Evolutionary conservation across 1,284 basidiomycete species (phyloP), one percentile per base, ranked within the genome.

Genomic region (Pseudozyma sp.): DNA sequence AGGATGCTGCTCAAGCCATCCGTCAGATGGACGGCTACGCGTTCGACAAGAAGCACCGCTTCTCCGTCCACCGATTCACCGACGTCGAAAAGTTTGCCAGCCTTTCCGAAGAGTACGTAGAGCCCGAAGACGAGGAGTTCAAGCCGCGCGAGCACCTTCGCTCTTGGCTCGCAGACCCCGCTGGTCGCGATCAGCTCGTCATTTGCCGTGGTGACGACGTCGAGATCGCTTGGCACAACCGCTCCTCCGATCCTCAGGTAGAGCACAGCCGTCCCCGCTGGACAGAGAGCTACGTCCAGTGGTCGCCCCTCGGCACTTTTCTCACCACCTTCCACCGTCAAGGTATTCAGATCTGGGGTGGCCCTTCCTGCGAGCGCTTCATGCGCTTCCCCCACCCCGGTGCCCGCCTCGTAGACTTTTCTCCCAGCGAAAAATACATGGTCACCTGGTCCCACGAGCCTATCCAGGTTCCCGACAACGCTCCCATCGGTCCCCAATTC

Each of bases 401-500:
- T 66, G 94, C 96, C 79, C 94, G 95, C 85, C 88, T 99, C 48
- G 91, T 99, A 82, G 95, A 98, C 86, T 99, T 99, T 86, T 98
- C 95, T 31, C 95, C 97, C 6, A 93, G 92, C 87, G 97, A 99
- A 86, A 91, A 93, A 75, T 99, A 97, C 87, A 87, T 99, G 75
- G 93, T 97, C 80, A 99, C 97, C 44, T 99, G 96, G 94, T 97
- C 97, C 8, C 92, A 94, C 79, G 94, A 97, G 79, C 91, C 95
- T 19, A 96, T 99, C 80, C 88, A 91, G 64, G 92, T 95, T 39
- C 91, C 92, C 42, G 92, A 93, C 72, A 91, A 90, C 72, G 91
- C 92, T 45, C 87, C 89, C 61, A 76, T 82, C 47, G 81, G 85
- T 45, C 82, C 86, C 19, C 83, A 85, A 64, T 90, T 93, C 86